Conservation (phyloP, 164 flowering plant species). For the Paratinospora sagittata region DNA sequence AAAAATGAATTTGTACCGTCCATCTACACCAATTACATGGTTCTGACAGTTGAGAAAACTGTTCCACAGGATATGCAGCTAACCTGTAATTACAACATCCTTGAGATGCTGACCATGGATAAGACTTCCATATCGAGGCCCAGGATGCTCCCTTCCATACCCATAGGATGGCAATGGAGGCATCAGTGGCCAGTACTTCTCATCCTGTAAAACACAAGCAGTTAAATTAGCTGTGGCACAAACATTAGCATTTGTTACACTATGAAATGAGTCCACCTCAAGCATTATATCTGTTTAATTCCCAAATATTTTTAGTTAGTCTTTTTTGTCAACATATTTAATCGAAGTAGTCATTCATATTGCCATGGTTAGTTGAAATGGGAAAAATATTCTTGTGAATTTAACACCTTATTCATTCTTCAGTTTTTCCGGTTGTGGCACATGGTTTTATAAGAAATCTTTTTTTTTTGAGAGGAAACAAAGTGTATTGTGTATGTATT, state of each 20-base stretch:
- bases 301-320: too few relatives aligned
- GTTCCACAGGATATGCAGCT: conserved; percentile 14
- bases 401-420: too few relatives aligned
- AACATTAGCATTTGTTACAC: background rate
- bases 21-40: background rate
- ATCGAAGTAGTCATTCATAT: too few relatives aligned
- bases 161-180: conserved; percentile 99
- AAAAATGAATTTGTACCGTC: background rate
- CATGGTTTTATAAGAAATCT: too few relatives aligned
- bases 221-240: background rate
- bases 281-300: too few relatives aligned
- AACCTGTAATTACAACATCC: conserved; percentile 93
- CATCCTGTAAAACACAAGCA: conserved; percentile 47
- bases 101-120: conserved; percentile 96
- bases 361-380: too few relatives aligned
- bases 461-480: too few relatives aligned
- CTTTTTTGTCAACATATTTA: too few relatives aligned
- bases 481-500: too few relatives aligned
- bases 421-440: too few relatives aligned
- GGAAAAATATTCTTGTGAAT: too few relatives aligned
- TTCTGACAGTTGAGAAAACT: background rate
- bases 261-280: too few relatives aligned
- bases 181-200: conserved; percentile 88
- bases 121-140: conserved; percentile 94
- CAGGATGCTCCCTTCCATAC: conserved; percentile 89